Conservation (phyloP, 148 eudicot species). For the Fagopyrum esculentum region DNA sequence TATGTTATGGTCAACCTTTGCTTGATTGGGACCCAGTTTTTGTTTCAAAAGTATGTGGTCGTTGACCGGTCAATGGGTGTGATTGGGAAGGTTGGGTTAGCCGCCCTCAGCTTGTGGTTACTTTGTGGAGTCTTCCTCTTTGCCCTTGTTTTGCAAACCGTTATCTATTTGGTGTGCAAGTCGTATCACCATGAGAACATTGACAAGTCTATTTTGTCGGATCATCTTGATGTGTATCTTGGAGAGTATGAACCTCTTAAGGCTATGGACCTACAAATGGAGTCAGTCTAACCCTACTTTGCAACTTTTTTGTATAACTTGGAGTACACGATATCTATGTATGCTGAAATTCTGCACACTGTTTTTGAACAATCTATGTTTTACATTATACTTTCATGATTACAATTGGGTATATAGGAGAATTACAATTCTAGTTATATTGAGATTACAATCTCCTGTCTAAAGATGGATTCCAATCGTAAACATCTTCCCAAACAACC, state of each 20-base stretch:
- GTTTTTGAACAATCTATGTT: no score
- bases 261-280: slow-evolving; percentile 37
- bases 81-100: slow-evolving; percentile 25
- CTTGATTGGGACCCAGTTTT: slow-evolving; percentile 19
- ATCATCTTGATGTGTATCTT: slow-evolving; percentile 49
- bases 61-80: slow-evolving; percentile 15
- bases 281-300: slow-evolving; percentile 16
- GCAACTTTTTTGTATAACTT: background rate
- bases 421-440: no score
- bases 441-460: no score
- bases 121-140: slow-evolving; percentile 27
- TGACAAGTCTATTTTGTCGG: slow-evolving; percentile 45
- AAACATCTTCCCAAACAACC: no score
- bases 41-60: slow-evolving; percentile 28
- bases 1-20: slow-evolving; percentile 24
- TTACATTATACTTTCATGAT: no score
- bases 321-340: no score
- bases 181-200: slow-evolving; percentile 54
- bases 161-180: slow-evolving; percentile 62
- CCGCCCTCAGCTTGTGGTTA: slow-evolving; percentile 22
- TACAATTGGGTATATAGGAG: no score
- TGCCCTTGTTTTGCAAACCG: slow-evolving; percentile 43
- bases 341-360: no score
- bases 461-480: no score
- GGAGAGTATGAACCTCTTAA: slow-evolving; percentile 50